Percentiles rank a stretch among this genome's conserved stretches.
These are phyloP conservation scores for Kodamaea fungicola DNA, from an alignment of 1,139 yeast genomes.

Conservation along the genomic window DNA sequence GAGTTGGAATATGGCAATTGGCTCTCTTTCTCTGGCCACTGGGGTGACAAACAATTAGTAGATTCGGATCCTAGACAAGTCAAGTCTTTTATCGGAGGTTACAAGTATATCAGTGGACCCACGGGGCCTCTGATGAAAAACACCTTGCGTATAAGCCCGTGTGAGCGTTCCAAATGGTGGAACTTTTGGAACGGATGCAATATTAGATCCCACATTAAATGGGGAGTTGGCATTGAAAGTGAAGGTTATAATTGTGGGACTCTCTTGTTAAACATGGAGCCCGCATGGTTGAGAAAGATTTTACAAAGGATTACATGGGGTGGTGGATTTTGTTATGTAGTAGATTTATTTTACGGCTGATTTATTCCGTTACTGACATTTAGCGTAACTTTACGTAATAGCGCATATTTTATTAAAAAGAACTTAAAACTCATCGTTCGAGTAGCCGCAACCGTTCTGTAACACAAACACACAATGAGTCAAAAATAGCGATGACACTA, in stretches of 20 bases:
- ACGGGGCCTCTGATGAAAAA: constrained; percentile 83
- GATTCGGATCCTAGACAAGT: constrained; percentile 72
- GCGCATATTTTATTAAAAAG: no score
- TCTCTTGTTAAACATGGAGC: constrained; percentile 49
- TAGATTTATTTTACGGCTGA: constrained; percentile 57
- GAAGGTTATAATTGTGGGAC: constrained; percentile 74
- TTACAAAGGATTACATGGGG: constrained; percentile 65
- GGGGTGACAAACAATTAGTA: constrained; percentile 83
- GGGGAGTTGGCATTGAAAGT: constrained; percentile 86
- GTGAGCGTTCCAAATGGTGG: constrained; percentile 89
- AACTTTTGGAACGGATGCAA: constrained; percentile 73
- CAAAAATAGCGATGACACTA: no score
- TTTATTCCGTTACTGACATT: no score
- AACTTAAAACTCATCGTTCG: no score
- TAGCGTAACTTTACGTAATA: no score
- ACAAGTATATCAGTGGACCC: constrained; percentile 90
- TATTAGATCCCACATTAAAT: constrained; percentile 64
- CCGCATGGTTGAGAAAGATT: constrained; percentile 42
- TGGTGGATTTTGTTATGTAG: constrained; percentile 61
- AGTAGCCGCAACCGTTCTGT: no score
- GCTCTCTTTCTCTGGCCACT: constrained; percentile 75
- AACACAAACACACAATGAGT: no score
- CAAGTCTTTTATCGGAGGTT: constrained; percentile 79
- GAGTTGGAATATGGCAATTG: constrained; percentile 71
- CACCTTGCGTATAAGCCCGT: constrained; percentile 61